These are phyloP conservation scores for Geranium incanum DNA, from an alignment of 441 rosid species.

Conservation along the genomic window DNA sequence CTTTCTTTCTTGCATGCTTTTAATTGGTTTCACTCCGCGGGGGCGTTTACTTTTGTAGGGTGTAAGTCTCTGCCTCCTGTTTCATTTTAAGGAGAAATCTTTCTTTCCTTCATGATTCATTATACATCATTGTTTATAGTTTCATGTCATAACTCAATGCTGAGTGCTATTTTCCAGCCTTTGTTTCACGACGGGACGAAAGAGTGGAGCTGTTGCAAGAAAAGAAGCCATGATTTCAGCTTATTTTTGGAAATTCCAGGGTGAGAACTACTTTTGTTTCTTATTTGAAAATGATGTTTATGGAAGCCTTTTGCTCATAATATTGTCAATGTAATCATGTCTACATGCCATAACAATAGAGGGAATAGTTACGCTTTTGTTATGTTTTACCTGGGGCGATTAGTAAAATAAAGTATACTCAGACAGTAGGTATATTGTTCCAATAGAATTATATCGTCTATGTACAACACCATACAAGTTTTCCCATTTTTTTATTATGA, in stretches of 20 bases:
- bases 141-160: constrained; percentile 8
- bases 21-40: constrained; percentile 23
- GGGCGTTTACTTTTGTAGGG: constrained; percentile 41
- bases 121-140: background rate
- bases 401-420: background rate
- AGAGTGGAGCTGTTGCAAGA: constrained; percentile 98
- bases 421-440: background rate
- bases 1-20: constrained; percentile 24
- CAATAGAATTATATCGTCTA: background rate
- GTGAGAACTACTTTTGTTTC: constrained; percentile 28
- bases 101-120: constrained; percentile 1
- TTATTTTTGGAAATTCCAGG: constrained; percentile 83
- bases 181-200: constrained; percentile 85
- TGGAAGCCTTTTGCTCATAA: background rate
- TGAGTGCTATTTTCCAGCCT: constrained; percentile 46
- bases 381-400: background rate
- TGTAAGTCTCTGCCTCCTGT: constrained; percentile 37
- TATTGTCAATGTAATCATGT: background rate
- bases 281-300: background rate
- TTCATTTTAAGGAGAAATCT: background rate
- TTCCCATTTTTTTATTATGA: background rate
- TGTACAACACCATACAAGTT: background rate
- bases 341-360: background rate
- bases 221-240: constrained; percentile 81
- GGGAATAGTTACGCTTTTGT: background rate